Base-by-base conservation (phyloP, 2,329 filamentous ascomycete species). In the Sarocladium strictum region DNA sequence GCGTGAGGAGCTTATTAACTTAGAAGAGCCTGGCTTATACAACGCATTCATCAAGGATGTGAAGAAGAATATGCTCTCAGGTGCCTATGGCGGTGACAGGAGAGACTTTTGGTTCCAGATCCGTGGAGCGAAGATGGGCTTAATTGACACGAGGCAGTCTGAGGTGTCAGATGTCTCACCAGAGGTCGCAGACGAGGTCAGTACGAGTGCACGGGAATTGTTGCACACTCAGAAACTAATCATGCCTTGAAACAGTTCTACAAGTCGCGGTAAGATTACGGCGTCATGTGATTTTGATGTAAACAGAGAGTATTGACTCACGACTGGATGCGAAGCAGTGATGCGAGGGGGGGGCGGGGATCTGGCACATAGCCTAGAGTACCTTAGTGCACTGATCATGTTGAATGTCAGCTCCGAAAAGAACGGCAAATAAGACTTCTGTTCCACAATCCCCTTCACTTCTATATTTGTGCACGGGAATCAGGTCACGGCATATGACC, bases 91-190 rank as follows among this genome's bases (percentile, higher is more conserved):
- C 35, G 91, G 90, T 0, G 87, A 95, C 62, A 76, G 90, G 54
- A 80, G 80, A 58, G 90, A 95, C 64, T 84, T 97, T 72, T 97
- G 91, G 91, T 88, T 83, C 73, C 76, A 80, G 60, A 72, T 96
- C 23, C 78, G 86, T 61, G 80, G 75, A 56, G 81, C 78, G 40
- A 82, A 76, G 60, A 71, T 96, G 55, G 89, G 91, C 0, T 72
- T 96, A 65, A 85, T 97, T 62, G 84, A 88, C 58, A 74, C 77
- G 53, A 76, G 72, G 49, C 74, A 83, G 62, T 81, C 79, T 2
- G 83, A 87, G 41, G 72, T 76, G 17, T 91, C 87, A 1, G 75
- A 81, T 27, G 82, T 92, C 3, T 81, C 79, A 0, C 78, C 83
- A 53, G 83, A 89, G 43, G 86, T 92, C 62, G 90, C 87, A n/a